Conservation (phyloP, 495 filamentous ascomycete genomes). For the Patellaria atrata region DNA sequence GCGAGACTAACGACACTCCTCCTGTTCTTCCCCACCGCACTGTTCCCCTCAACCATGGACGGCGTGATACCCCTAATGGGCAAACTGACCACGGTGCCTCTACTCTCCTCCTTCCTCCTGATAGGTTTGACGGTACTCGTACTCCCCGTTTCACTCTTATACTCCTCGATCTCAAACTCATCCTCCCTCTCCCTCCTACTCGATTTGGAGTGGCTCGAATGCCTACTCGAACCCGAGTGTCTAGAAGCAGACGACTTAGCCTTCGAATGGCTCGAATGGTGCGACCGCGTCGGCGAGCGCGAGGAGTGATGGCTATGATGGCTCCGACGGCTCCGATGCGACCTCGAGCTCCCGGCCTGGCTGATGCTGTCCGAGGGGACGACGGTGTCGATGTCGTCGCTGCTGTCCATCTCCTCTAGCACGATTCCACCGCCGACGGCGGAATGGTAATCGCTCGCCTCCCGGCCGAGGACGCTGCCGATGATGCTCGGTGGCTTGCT, state of each 20-base stretch:
- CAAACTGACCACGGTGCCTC: slow-evolving; percentile 11
- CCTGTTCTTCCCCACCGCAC: slow-evolving; percentile 6
- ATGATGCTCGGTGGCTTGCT: slow-evolving; percentile 10
- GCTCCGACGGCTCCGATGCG: slow-evolving; percentile 11
- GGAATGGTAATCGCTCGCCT: neutral
- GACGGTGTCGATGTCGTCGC: slow-evolving; percentile 21
- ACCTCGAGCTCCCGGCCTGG: slow-evolving; percentile 19
- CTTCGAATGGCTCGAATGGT: neutral
- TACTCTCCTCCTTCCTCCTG: slow-evolving; percentile 4
- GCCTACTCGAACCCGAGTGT: slow-evolving; percentile 6
- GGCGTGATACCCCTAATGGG: slow-evolving; percentile 19
- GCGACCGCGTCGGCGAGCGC: neutral
- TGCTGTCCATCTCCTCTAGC: slow-evolving; percentile 17
- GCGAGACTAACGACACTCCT: slow-evolving; percentile 20
- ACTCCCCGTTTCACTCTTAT: slow-evolving; percentile 10
- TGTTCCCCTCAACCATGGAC: slow-evolving; percentile 16
- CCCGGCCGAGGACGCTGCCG: slow-evolving; percentile 15
- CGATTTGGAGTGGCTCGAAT: neutral
- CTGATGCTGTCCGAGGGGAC: slow-evolving; percentile 27
- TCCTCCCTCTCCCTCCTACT: neutral
- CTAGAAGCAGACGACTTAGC: slow-evolving; percentile 3
- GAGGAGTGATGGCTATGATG: neutral
- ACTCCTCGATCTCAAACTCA: slow-evolving; percentile 1
- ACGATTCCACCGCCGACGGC: slow-evolving; percentile 5
- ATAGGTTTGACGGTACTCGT: slow-evolving; percentile 17